Evolutionary conservation across 2,329 filamentous ascomycete species (phyloP).

Genomic region (Kalaharituber pfeilii): DNA sequence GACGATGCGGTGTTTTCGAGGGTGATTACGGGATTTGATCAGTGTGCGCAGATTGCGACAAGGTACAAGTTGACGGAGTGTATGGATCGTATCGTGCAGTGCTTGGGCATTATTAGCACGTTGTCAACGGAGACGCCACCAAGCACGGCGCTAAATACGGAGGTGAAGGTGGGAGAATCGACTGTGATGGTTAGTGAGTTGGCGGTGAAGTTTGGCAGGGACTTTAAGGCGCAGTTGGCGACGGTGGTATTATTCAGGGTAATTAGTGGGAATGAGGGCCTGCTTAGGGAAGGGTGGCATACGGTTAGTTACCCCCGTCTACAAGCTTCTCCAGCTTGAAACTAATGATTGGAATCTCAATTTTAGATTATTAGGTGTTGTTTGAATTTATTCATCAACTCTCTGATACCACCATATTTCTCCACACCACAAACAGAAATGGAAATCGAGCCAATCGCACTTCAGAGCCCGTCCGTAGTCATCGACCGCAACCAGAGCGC

Average conservation of each 20-base stretch:
- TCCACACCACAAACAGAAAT: conserved; percentile 44
- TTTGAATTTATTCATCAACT: conserved; percentile 91
- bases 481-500: conserved; percentile 71
- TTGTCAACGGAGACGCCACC: conserved; percentile 57
- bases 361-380: conserved; percentile 77
- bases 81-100: conserved; percentile 82
- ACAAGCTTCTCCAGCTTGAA: not conserved
- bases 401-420: conserved; percentile 69
- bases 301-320: conserved; percentile 37
- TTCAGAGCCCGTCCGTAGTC: conserved; percentile 80
- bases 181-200: conserved; percentile 98
- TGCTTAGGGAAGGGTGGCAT: conserved; percentile 62
- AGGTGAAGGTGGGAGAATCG: conserved; percentile 79
- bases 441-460: conserved; percentile 61
- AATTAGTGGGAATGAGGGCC: conserved; percentile 63
- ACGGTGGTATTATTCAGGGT: conserved; percentile 92
- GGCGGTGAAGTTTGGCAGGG: conserved; percentile 83
- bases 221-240: conserved; percentile 84
- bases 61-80: conserved; percentile 70
- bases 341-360: too few species aligned
- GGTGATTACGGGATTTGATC: conserved; percentile 85
- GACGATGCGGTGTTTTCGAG: conserved; percentile 91
- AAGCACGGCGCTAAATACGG: conserved; percentile 80
- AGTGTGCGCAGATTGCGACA: conserved; percentile 82
- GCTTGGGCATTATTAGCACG: conserved; percentile 77